Percentiles rank a stretch among this genome's conserved stretches.
Conservation (phyloP, 1,284 basidiomycete species). For the Tylopilus sp. region DNA sequence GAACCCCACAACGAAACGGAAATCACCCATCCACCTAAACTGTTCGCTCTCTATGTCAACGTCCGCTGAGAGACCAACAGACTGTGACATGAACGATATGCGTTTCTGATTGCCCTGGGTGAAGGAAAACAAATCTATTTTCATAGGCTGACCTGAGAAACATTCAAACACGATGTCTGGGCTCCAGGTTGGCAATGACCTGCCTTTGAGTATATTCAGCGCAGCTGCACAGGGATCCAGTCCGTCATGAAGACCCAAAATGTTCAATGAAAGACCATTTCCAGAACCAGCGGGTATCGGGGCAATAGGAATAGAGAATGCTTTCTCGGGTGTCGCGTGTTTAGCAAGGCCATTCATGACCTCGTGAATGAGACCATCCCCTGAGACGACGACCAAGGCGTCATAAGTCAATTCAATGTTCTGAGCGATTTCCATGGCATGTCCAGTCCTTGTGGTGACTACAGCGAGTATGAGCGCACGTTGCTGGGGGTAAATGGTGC, state of each 20-base stretch:
- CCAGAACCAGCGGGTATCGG: slow-evolving; percentile 93
- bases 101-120: slow-evolving; percentile 74
- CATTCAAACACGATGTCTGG: slow-evolving; percentile 12
- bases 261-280: slow-evolving; percentile 83
- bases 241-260: slow-evolving; percentile 79
- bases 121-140: slow-evolving; percentile 86
- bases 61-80: slow-evolving; percentile 93
- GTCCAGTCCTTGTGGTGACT: slow-evolving; percentile 81
- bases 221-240: slow-evolving; percentile 81
- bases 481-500: slow-evolving; percentile 13
- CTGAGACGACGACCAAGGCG: slow-evolving; percentile 87
- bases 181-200: slow-evolving; percentile 6
- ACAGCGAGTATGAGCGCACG: slow-evolving; percentile 16
- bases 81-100: slow-evolving; percentile 92
- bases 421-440: slow-evolving; percentile 81
- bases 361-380: slow-evolving; percentile 93
- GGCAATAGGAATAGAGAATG: slow-evolving; percentile 82
- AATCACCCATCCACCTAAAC: slow-evolving; percentile 92
- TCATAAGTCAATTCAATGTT: slow-evolving; percentile 76
- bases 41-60: slow-evolving; percentile 90
- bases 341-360: slow-evolving; percentile 92
- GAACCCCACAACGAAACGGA: slow-evolving; percentile 89
- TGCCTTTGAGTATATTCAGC: slow-evolving; percentile 91
- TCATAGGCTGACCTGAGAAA: slow-evolving; percentile 72
- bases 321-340: slow-evolving; percentile 74